Base-by-base conservation (phyloP, 805 yeast genomes). In the Torulaspora franciscae region DNA sequence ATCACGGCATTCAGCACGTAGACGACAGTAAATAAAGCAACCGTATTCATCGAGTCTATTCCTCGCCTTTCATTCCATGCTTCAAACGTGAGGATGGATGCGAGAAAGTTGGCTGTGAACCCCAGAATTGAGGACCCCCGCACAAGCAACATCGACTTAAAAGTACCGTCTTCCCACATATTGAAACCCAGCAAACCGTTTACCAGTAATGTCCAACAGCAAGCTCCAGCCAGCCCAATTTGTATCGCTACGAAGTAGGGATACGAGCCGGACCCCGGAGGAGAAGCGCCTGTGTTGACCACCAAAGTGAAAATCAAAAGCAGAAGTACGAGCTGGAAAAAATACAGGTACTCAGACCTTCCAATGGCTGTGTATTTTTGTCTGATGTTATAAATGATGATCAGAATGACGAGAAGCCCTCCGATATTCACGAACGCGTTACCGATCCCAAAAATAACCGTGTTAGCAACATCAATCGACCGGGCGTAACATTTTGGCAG, bases 361-460 rank as follows among this genome's bases (percentile, higher is more conserved):
- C 97, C 98, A 47, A 93, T 90, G 9, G 98, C 97, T 0, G 99
- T 93, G 62, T 86, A 90, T 70, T 91, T 88, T 47, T 82, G 72
- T 61, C 90, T 74, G 35, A 90, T 80, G 55, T 84, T 82, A 70
- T 81, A 85, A 9, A 89, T 71, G 44, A 90, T 85, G 55, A 88
- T 75, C 40, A 82, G 70, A 29, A 84, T 51, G 33, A 87, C 75
- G 6, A 76, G 66, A 27, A 93, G 66, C 0, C 87, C 79, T 1
- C 84, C 88, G 42, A 91, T 80, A 59, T 90, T 87, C 15, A 89
- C 77, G 61, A 91, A 85, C 6, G 95, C 88, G 50, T 83, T 85
- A 24, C 96, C 97, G 10, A 87, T 73, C 62, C 87, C 87, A 68
- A 89, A 91, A 15, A 91, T 86, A 69, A 87, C 74, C 1, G 98